These are phyloP conservation scores for Colletotrichum truncatum DNA, from an alignment of 2,329 filamentous ascomycete species.

Conservation along the genomic window DNA sequence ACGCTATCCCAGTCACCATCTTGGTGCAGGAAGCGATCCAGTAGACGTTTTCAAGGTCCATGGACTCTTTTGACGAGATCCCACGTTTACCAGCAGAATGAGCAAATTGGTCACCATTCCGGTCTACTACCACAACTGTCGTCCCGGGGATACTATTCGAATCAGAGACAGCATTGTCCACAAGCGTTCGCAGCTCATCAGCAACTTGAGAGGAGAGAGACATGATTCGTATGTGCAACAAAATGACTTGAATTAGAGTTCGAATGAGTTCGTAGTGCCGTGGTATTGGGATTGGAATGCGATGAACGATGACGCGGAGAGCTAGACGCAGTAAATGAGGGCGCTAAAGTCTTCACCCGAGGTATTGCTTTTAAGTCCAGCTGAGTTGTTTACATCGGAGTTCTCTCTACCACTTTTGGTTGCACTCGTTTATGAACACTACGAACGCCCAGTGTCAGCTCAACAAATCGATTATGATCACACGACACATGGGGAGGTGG, in stretches of 20 bases:
- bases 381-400: background rate
- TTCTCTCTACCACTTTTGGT: background rate
- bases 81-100: slow-evolving; percentile 60
- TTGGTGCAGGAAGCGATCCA: slow-evolving; percentile 69
- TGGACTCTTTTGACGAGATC: slow-evolving; percentile 51
- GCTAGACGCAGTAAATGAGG: background rate
- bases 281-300: background rate
- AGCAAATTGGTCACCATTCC: slow-evolving; percentile 56
- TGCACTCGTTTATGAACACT: background rate
- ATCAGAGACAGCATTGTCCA: slow-evolving; percentile 48
- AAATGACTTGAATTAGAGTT: no score
- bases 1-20: slow-evolving; percentile 59
- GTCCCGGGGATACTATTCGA: slow-evolving; percentile 53
- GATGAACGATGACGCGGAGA: background rate
- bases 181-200: slow-evolving; percentile 33
- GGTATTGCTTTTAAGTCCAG: background rate
- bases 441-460: background rate
- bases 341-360: background rate
- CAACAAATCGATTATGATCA: background rate
- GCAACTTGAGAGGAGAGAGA: slow-evolving; percentile 11
- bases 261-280: background rate
- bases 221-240: slow-evolving; percentile 8
- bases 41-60: slow-evolving; percentile 69
- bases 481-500: background rate
- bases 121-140: slow-evolving; percentile 56